phyloP scores from a whole-genome alignment of 75 land plant species.

The Pinus albicaulis region DNA sequence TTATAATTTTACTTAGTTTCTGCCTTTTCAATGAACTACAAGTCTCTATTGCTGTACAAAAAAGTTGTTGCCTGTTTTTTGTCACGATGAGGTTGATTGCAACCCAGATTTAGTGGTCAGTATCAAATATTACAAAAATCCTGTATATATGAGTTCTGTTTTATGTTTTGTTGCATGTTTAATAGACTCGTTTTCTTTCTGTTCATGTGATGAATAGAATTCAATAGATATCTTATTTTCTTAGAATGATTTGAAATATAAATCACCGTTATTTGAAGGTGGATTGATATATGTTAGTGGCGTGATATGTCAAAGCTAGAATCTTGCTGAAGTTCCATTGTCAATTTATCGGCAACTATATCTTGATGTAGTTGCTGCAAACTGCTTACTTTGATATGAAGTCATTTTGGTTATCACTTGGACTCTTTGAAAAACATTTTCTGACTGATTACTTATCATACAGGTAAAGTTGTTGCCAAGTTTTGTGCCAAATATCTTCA shows the following conservation, averaged over 20 bases:
- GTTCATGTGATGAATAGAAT: background rate
- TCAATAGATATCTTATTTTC: background rate
- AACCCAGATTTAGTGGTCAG: background rate
- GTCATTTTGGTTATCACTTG: background rate
- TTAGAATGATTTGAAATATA: background rate
- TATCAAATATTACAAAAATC: background rate
- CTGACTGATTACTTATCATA: slow-evolving; percentile 4
- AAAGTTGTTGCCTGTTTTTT: background rate
- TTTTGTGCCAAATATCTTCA: slow-evolving; percentile 48
- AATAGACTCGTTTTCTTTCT: background rate
- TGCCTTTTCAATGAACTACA: too few species aligned
- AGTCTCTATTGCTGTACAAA: too few species aligned
- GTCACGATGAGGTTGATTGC: background rate
- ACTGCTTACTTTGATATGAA: background rate
- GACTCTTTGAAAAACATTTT: background rate
- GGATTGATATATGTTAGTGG: too few species aligned
- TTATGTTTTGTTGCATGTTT: background rate
- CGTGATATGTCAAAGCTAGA: background rate
- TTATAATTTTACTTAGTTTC: too few species aligned
- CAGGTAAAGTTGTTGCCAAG: slow-evolving; percentile 38
- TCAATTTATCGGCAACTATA: background rate
- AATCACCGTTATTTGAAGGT: background rate
- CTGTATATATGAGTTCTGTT: background rate
- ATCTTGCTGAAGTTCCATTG: background rate
- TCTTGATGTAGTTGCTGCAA: background rate